These are phyloP conservation scores for Kokia cookei DNA, from an alignment of 441 rosid genomes.

Conservation along the genomic window DNA sequence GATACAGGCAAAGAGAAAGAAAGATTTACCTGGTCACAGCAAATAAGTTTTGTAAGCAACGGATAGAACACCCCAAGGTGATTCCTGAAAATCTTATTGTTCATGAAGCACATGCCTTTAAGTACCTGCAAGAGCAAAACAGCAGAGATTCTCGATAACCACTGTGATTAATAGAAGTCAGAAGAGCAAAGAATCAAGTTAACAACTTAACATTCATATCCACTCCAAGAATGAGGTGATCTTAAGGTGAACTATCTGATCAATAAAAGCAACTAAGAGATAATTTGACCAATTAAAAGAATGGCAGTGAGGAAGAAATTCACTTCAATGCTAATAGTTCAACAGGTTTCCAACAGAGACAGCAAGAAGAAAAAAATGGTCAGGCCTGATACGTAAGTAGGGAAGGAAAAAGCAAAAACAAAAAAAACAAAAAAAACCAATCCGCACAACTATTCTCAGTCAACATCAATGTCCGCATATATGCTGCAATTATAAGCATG, in stretches of 20 bases:
- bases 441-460: background rate
- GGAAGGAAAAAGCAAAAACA: background rate
- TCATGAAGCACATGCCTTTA: slow-evolving; percentile 92
- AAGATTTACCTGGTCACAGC: slow-evolving; percentile 88
- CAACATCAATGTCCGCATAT: background rate
- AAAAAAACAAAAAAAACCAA: background rate
- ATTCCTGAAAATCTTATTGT: slow-evolving; percentile 70
- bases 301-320: background rate
- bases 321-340: background rate
- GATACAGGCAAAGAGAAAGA: background rate
- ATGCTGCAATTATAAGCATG: background rate
- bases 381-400: background rate
- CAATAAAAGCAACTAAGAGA: background rate
- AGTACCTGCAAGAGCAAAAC: slow-evolving; percentile 62
- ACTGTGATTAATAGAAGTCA: background rate
- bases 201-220: background rate
- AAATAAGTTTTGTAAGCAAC: slow-evolving; percentile 83
- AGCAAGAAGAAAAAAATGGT: background rate
- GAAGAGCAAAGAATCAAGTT: background rate
- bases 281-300: background rate
- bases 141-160: background rate
- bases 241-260: background rate
- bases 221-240: background rate
- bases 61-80: slow-evolving; percentile 95
- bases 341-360: background rate